phyloP scores from a whole-genome alignment of 148 eudicot genomes.

The Rhododendron vialii region DNA sequence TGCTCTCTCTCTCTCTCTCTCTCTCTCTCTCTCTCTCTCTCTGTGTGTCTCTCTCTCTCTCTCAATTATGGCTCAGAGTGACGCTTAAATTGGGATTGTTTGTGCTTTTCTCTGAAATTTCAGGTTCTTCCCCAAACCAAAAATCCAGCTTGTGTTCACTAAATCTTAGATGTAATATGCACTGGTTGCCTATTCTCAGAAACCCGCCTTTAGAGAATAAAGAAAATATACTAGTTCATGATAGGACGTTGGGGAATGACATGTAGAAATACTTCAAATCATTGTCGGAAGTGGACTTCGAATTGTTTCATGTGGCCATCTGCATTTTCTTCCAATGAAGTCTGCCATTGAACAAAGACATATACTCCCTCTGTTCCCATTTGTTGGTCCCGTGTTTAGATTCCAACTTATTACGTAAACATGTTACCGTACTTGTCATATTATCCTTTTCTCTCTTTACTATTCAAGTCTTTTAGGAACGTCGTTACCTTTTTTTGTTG shows the following conservation, averaged over 20 bases:
- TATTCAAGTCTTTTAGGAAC: too few species aligned
- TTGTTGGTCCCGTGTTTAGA: too few species aligned
- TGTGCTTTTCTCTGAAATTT: neutral
- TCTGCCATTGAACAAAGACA: neutral
- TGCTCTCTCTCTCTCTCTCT: neutral
- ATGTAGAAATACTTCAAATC: neutral
- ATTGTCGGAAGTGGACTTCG: neutral
- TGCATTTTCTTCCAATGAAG: neutral
- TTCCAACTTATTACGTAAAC: too few species aligned
- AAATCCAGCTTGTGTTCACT: neutral
- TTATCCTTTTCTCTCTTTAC: too few species aligned
- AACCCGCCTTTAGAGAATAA: neutral
- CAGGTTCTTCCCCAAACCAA: neutral
- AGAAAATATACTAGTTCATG: neutral
- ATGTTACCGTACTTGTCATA: too few species aligned
- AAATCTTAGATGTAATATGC: neutral
- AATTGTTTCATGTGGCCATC: neutral
- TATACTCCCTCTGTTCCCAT: neutral
- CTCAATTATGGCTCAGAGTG: neutral
- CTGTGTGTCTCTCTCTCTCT: neutral
- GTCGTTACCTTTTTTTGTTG: neutral
- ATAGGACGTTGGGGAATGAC: neutral
- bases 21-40: neutral
- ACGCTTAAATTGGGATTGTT: neutral
- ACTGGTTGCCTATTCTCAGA: neutral